These are phyloP conservation scores for Gastrolobium bilobum DNA, from an alignment of 306 rosid genomes.

Conservation along the genomic window DNA sequence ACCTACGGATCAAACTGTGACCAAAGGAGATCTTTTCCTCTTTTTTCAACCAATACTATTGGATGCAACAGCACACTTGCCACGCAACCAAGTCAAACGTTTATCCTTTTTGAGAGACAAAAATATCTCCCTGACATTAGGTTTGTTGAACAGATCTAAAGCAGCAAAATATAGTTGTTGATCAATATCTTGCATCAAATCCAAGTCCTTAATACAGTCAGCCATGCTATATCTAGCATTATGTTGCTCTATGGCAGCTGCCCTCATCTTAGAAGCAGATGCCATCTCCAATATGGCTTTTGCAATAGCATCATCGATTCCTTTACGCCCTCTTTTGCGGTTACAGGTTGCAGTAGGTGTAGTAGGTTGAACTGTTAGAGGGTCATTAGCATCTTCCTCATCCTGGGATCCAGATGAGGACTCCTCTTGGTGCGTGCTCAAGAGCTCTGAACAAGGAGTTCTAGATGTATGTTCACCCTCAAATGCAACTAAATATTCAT, in stretches of 20 bases:
- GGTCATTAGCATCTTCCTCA: slow-evolving; percentile 57
- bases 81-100: slow-evolving; percentile 73
- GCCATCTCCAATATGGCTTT: slow-evolving; percentile 86
- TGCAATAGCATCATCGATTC: slow-evolving; percentile 72
- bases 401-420: slow-evolving; percentile 69
- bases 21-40: neutral
- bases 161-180: slow-evolving; percentile 73
- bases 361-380: slow-evolving; percentile 55
- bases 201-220: slow-evolving; percentile 75
- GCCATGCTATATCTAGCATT: slow-evolving; percentile 63
- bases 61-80: slow-evolving; percentile 60
- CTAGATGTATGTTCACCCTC: slow-evolving; percentile 50
- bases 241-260: slow-evolving; percentile 66
- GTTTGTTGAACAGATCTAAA: slow-evolving; percentile 73
- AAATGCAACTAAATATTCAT: slow-evolving; percentile 54
- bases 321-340: slow-evolving; percentile 78
- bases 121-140: slow-evolving; percentile 74
- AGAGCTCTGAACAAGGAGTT: slow-evolving; percentile 51
- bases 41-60: slow-evolving; percentile 44
- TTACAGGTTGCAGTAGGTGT: slow-evolving; percentile 50
- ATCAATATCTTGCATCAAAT: slow-evolving; percentile 69
- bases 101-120: slow-evolving; percentile 72
- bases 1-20: neutral
- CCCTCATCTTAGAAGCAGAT: slow-evolving; percentile 74
- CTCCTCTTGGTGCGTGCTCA: slow-evolving; percentile 52